Percentiles rank a stretch among this genome's conserved stretches.
Conservation (phyloP, 345 rosid species). For the Bruguiera gymnorhiza region DNA sequence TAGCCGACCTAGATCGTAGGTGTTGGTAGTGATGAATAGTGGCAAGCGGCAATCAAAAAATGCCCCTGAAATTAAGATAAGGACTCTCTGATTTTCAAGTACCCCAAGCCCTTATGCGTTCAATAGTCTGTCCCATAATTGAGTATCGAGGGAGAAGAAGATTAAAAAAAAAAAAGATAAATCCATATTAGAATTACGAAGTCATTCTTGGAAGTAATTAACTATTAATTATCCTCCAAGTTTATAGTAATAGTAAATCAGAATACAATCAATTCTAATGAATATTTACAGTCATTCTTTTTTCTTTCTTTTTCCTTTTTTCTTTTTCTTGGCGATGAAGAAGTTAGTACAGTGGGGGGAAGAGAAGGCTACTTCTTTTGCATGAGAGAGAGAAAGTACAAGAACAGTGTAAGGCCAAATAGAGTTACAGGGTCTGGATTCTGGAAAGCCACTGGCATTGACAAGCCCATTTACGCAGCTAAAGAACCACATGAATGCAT, state of each 20-base stretch:
- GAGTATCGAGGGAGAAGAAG: no score
- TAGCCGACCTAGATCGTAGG: no score
- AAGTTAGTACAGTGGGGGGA: constrained; percentile 48
- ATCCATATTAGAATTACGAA: no score
- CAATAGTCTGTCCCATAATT: no score
- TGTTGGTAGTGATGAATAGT: background rate
- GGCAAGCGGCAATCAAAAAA: background rate
- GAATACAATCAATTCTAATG: background rate
- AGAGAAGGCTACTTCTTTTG: constrained; percentile 77
- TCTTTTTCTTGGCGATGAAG: constrained; percentile 22
- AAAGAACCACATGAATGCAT: constrained; percentile 45
- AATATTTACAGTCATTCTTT: background rate
- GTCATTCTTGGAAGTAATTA: no score
- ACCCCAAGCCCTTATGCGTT: no score
- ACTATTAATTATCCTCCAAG: no score
- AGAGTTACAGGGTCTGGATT: constrained; percentile 83
- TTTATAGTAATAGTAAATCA: no score
- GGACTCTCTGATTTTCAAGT: background rate
- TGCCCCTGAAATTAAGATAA: background rate
- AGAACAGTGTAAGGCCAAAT: constrained; percentile 75
- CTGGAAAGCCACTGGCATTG: constrained; percentile 91
- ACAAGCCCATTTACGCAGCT: constrained; percentile 52
- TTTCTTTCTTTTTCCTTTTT: background rate
- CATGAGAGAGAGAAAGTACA: constrained; percentile 76
- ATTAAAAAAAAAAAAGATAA: no score